Conservation (phyloP, 164 flowering plant species). For the Sedum album region DNA sequence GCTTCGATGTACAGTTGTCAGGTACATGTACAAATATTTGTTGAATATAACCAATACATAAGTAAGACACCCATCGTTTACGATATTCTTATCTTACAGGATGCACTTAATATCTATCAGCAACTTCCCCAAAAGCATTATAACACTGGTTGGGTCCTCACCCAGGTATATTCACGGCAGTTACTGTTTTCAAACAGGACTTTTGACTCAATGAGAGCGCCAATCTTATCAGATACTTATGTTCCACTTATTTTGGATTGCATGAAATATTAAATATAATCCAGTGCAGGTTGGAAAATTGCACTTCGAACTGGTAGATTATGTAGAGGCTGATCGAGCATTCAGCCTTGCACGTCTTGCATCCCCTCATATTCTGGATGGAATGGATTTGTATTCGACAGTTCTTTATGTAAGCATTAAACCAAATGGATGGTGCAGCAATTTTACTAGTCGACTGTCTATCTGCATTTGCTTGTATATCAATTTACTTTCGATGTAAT, state of each 20-base stretch:
- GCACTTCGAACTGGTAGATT: slow-evolving; percentile 34
- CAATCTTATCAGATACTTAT: background rate
- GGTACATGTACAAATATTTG: slow-evolving; percentile 31
- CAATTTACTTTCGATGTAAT: background rate
- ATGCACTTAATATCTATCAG: slow-evolving; percentile 68
- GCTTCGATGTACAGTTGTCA: slow-evolving; percentile 73
- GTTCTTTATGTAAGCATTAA: slow-evolving; percentile 95
- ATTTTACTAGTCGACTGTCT: background rate
- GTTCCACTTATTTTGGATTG: background rate
- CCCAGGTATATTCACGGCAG: slow-evolving; percentile 50
- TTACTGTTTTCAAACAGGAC: background rate
- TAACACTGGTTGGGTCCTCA: slow-evolving; percentile 97
- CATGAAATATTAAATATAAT: background rate
- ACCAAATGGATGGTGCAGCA: too few relatives aligned
- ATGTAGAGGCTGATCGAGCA: slow-evolving; percentile 74
- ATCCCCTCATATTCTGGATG: slow-evolving; percentile 84
- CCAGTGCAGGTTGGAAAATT: slow-evolving; percentile 31
- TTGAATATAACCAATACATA: background rate
- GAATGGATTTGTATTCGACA: slow-evolving; percentile 93
- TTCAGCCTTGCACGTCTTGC: slow-evolving; percentile 73
- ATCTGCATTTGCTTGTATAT: background rate
- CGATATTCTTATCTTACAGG: slow-evolving; percentile 37
- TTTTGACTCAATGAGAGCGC: background rate
- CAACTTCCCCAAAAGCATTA: slow-evolving; percentile 82
- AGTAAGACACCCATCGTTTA: background rate